Percentiles rank a stretch among this genome's conserved stretches.
These are phyloP conservation scores for Nissolia schottii DNA, from an alignment of 306 rosid genomes.

Conservation along the genomic window DNA sequence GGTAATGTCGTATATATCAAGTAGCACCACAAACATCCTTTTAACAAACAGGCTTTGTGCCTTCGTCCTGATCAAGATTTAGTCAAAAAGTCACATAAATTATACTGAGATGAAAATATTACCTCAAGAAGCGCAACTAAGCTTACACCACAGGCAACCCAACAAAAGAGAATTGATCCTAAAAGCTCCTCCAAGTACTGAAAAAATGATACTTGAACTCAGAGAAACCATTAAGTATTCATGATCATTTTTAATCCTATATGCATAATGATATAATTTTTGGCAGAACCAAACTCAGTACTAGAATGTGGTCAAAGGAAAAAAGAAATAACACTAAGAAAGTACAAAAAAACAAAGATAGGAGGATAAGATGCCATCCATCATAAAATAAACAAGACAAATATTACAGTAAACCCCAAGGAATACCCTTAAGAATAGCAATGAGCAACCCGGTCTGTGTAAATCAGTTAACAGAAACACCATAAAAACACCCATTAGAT, in stretches of 20 bases:
- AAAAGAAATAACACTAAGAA: too few relatives aligned
- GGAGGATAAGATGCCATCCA: too few relatives aligned
- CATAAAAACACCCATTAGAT: too few relatives aligned
- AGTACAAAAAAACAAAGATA: too few relatives aligned
- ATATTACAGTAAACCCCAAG: too few relatives aligned
- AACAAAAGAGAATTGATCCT: conserved; percentile 77
- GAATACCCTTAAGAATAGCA: too few relatives aligned
- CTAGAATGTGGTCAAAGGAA: neutral
- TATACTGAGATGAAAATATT: conserved; percentile 22
- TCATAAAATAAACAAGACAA: too few relatives aligned
- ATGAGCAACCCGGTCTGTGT: too few relatives aligned
- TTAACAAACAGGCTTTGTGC: neutral
- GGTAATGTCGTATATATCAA: neutral
- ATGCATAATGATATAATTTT: neutral
- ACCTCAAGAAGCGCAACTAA: conserved; percentile 88
- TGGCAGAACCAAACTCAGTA: neutral
- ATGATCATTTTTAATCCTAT: neutral
- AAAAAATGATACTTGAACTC: conserved; percentile 26
- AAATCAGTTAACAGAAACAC: too few relatives aligned
- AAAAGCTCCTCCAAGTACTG: conserved; percentile 89
- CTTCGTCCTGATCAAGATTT: neutral
- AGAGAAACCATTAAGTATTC: conserved; percentile 6
- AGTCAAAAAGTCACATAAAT: neutral
- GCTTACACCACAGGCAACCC: conserved; percentile 96
- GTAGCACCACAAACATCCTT: neutral